Conservation (phyloP, 179 eudicot genomes). For the Pouteria campechiana region DNA sequence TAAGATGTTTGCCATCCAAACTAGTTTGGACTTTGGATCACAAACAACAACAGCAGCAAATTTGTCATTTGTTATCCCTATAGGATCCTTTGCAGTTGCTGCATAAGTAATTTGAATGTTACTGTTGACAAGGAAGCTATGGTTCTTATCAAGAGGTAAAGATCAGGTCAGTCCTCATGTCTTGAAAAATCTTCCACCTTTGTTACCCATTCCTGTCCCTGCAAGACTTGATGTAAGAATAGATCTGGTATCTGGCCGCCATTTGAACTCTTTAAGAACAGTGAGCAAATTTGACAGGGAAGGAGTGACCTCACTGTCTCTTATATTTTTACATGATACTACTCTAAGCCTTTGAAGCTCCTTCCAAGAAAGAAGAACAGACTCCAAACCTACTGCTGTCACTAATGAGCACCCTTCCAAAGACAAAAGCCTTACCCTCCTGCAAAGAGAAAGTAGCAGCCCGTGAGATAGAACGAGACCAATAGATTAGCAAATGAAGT, state of each 20-base stretch:
- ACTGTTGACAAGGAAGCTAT: too few relatives aligned
- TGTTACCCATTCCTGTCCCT: slow-evolving; percentile 72
- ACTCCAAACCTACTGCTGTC: slow-evolving; percentile 65
- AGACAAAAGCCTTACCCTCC: slow-evolving; percentile 59
- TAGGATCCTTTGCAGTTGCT: too few relatives aligned
- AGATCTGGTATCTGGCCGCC: slow-evolving; percentile 87
- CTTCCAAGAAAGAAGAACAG: slow-evolving; percentile 64
- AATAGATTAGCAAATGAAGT: too few relatives aligned
- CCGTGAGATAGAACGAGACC: too few relatives aligned
- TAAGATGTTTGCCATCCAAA: too few relatives aligned
- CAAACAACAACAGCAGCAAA: too few relatives aligned
- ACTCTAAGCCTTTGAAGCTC: slow-evolving; percentile 64
- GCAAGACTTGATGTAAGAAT: slow-evolving; percentile 57
- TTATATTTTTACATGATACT: slow-evolving; percentile 78
- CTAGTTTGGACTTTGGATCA: too few relatives aligned
- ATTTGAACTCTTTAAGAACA: slow-evolving; percentile 68
- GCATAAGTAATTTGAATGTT: too few relatives aligned
- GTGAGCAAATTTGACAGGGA: slow-evolving; percentile 64
- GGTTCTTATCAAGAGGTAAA: too few relatives aligned
- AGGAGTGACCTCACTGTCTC: slow-evolving; percentile 65
- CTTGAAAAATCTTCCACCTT: slow-evolving; percentile 73
- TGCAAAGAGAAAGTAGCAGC: slow-evolving; percentile 8
- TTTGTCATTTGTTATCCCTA: too few relatives aligned
- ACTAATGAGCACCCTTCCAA: slow-evolving; percentile 88
- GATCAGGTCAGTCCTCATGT: slow-evolving; percentile 17